Conservation (phyloP, 2,329 filamentous ascomycete genomes). For the Stagonosporopsis rhizophila region DNA sequence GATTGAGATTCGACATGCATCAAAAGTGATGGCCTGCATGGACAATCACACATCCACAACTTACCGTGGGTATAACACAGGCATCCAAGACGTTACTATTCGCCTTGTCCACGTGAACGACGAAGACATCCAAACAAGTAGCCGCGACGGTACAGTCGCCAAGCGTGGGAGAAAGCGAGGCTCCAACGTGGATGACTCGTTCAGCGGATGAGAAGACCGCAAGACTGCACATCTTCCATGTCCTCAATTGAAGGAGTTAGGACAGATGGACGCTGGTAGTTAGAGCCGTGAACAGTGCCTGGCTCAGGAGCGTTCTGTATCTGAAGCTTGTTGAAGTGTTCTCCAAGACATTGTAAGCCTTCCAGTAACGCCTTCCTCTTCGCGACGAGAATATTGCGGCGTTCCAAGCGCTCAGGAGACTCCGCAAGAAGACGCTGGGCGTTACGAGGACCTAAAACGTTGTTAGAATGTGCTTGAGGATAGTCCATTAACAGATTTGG, state of each 20-base stretch:
- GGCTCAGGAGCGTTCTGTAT: not conserved
- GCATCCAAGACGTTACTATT: no score
- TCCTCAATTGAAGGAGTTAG: not conserved
- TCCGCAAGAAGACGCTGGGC: slow-evolving; percentile 41
- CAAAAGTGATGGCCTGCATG: no score
- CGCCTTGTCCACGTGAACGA: no score
- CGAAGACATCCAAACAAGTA: no score
- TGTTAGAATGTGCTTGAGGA: not conserved
- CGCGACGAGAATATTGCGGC: slow-evolving; percentile 30
- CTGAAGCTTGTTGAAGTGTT: slow-evolving; percentile 17
- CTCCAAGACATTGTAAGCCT: slow-evolving; percentile 31
- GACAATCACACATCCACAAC: no score
- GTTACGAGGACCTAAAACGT: slow-evolving; percentile 7
- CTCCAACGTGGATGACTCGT: no score
- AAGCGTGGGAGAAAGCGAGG: no score
- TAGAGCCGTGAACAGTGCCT: not conserved
- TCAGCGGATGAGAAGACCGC: not conserved
- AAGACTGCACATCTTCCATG: not conserved
- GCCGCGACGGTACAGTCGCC: no score
- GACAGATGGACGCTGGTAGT: not conserved
- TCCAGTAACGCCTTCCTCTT: slow-evolving; percentile 39
- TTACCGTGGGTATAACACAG: no score
- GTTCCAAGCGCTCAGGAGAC: slow-evolving; percentile 39
- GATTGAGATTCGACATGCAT: no score
- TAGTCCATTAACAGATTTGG: not conserved